phyloP scores from a whole-genome alignment of 352 stramenopile genomes.

The Phytophthora crassamura region DNA sequence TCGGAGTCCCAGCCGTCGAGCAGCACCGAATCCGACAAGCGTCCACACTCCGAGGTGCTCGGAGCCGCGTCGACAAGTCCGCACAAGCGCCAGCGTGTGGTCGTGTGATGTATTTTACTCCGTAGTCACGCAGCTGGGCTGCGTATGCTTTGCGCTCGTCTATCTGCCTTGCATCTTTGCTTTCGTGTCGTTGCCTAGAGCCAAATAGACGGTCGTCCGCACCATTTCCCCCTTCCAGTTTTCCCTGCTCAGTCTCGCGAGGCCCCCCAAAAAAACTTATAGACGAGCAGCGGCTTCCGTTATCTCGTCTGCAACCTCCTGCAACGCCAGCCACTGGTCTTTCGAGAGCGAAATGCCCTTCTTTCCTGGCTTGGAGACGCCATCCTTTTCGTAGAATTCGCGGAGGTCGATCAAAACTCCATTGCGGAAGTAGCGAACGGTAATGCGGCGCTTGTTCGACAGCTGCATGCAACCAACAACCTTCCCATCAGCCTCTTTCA shows the following conservation, averaged over 20 bases:
- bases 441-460: slow-evolving; percentile 60
- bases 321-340: slow-evolving; percentile 65
- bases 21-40: slow-evolving; percentile 38
- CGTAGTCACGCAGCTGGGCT: slow-evolving; percentile 29
- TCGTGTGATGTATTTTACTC: slow-evolving; percentile 40
- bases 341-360: slow-evolving; percentile 82
- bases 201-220: slow-evolving; percentile 27
- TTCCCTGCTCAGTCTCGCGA: not conserved
- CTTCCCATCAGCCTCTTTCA: slow-evolving; percentile 3
- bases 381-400: slow-evolving; percentile 77
- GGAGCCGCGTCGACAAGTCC: slow-evolving; percentile 40
- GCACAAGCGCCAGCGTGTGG: slow-evolving; percentile 52
- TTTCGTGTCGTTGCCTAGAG: slow-evolving; percentile 36
- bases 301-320: slow-evolving; percentile 41
- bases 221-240: slow-evolving; percentile 1
- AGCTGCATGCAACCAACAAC: slow-evolving; percentile 39
- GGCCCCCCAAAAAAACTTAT: no score
- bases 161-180: slow-evolving; percentile 17
- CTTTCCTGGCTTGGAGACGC: slow-evolving; percentile 66
- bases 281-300: slow-evolving; percentile 36
- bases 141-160: slow-evolving; percentile 36
- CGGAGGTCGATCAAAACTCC: slow-evolving; percentile 68
- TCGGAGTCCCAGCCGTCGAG: slow-evolving; percentile 34
- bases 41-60: slow-evolving; percentile 32
- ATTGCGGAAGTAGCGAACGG: slow-evolving; percentile 55